Evolutionary conservation across 2,329 filamentous ascomycete genomes (phyloP), one percentile per base, ranked within the genome.

Genomic region (Akanthomyces lecanii): DNA sequence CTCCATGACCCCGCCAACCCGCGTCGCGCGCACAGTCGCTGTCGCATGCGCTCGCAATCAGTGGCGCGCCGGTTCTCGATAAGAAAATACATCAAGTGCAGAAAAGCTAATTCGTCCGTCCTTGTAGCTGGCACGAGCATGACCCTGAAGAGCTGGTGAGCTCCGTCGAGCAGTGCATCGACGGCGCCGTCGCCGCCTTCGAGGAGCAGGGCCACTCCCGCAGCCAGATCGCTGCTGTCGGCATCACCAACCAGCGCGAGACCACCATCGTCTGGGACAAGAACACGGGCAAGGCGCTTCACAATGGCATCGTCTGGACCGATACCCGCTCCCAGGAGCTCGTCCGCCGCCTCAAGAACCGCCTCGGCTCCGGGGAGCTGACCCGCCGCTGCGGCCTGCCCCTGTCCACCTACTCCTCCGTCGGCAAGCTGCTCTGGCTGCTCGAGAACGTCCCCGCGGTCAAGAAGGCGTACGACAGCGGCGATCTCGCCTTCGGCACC

Each of bases 231-330:
- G 87, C 84, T 72, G 85, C 89, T 10, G 82, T 94, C 66, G 91
- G 91, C 58, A 89, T 95, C 73, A 92, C 91, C 67, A 93, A 91
- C 75, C 91, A 95, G 78, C 84, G 91, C 72, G 91, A 95, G 76
- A 94, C 91, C 7, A 90, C 89, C 3, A 80, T 94, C 1, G 86
- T 91, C 61, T 94, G 90, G 90, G 89, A 94, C 73, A 85, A 81
- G 72, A 84, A 86, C 67, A 92, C 89, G 0, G 91, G 91, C 56
- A 84, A 92, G 72, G 85, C 90, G 10, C 78, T 95, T 45, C 83
- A 92, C 79, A 92, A 92, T 72, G 90, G 90, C 65, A 91, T 95
- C 66, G 90, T 90, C 61, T 94, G 91, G 90, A 89, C 91, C 45
- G 91, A 95, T 72, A 93, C 90, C n/a, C 82, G 91, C 61, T 89